phyloP scores from a whole-genome alignment of 495 filamentous ascomycete species.

The Tuber microsphaerosporum region DNA sequence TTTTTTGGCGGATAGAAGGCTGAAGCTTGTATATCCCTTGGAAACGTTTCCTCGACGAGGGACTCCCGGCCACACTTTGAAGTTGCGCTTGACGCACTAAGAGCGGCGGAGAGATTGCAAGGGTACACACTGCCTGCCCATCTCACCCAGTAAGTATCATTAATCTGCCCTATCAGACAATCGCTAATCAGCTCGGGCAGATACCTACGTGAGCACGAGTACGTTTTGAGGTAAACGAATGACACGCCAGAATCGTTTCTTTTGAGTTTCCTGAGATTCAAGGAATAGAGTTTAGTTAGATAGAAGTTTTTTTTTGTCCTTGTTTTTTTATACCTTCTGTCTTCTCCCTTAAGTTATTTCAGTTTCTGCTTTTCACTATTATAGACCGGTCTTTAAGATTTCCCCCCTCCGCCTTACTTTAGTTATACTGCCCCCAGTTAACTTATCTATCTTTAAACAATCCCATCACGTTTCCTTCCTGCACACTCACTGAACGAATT shows the following conservation, averaged over 20 bases:
- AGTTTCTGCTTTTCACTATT: neutral
- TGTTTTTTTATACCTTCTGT: too few species aligned
- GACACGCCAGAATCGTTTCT: neutral
- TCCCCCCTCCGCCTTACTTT: neutral
- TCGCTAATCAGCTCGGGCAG: neutral
- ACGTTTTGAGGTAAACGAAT: neutral
- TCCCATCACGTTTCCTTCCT: neutral
- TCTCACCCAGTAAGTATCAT: slow-evolving; percentile 45
- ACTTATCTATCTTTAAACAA: neutral
- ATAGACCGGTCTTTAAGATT: neutral
- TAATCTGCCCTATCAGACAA: neutral
- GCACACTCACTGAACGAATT: neutral
- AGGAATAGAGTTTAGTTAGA: neutral
- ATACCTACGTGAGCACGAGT: neutral
- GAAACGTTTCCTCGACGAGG: slow-evolving; percentile 48
- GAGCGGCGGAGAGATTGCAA: slow-evolving; percentile 43
- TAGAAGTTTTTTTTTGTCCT: neutral
- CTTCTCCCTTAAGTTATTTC: neutral
- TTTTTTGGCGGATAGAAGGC: slow-evolving; percentile 43
- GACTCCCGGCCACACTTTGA: slow-evolving; percentile 47
- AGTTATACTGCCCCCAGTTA: neutral
- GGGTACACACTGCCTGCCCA: slow-evolving; percentile 46
- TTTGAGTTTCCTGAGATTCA: neutral
- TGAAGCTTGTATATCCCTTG: slow-evolving; percentile 51
- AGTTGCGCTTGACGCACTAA: slow-evolving; percentile 48